A percentile compares a stretch with the other conserved stretches of the same genome.
Conservation (phyloP, 495 filamentous ascomycete species). For the Lichenothelia convexa region DNA sequence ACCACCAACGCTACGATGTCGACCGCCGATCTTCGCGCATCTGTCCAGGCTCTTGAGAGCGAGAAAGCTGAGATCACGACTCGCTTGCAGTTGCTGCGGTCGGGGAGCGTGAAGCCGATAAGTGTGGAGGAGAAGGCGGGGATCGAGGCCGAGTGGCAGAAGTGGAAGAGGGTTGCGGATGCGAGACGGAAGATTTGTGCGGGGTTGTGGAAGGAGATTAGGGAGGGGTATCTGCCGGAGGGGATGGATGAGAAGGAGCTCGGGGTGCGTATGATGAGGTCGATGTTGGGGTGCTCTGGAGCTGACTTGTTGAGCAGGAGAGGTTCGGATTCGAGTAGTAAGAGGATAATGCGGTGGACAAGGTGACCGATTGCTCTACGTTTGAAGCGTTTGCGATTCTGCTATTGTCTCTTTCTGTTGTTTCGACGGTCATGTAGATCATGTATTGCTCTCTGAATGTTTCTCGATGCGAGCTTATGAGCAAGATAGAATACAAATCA, state of each 20-base stretch:
- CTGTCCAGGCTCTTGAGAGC: constrained; percentile 27
- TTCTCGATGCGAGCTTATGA: too few relatives aligned
- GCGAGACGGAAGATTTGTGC: constrained; percentile 28
- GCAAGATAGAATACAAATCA: too few relatives aligned
- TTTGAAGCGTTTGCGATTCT: too few relatives aligned
- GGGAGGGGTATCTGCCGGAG: constrained; percentile 11
- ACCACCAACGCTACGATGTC: constrained; percentile 31
- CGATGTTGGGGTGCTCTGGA: constrained; percentile 8
- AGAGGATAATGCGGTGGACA: too few relatives aligned
- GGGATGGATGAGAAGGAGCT: constrained; percentile 9
- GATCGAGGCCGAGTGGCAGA: constrained; percentile 30
- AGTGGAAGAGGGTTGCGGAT: constrained; percentile 30
- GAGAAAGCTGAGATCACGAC: constrained; percentile 26
- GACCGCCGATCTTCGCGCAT: constrained; percentile 30
- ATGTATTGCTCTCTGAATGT: too few relatives aligned
- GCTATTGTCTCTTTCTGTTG: too few relatives aligned
- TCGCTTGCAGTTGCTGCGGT: constrained; percentile 23
- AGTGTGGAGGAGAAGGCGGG: constrained; percentile 28
- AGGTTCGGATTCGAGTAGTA: too few relatives aligned
- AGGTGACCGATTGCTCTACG: too few relatives aligned
- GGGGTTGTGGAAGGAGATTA: constrained; percentile 19
- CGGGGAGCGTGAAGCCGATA: constrained; percentile 25
- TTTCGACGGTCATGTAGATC: too few relatives aligned
- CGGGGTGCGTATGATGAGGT: constrained; percentile 11
- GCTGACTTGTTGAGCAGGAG: not conserved